Conservation (phyloP, 1,284 basidiomycete species). For the Ceratobasidium sp. region DNA sequence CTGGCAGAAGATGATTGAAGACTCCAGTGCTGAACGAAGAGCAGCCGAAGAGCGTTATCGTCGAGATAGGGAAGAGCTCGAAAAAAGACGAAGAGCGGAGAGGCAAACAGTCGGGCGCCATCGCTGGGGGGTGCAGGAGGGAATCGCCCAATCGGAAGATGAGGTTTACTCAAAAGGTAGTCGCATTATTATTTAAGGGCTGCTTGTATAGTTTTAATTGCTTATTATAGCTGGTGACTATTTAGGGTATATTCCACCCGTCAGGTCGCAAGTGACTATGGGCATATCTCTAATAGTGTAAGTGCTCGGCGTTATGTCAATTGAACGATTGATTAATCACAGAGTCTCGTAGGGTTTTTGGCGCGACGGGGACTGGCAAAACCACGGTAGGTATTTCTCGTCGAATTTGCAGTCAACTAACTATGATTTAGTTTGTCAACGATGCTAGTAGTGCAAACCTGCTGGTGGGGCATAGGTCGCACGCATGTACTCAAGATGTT, state of each 20-base stretch:
- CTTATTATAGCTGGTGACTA: too few relatives aligned
- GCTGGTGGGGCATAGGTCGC: constrained; percentile 1
- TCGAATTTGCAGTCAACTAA: background rate
- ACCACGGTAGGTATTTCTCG: background rate
- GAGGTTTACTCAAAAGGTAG: too few relatives aligned
- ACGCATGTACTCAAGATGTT: constrained; percentile 28
- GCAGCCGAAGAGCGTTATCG: background rate
- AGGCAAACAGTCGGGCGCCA: background rate
- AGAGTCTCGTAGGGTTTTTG: constrained; percentile 3
- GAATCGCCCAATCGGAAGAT: too few relatives aligned
- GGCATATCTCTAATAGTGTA: background rate
- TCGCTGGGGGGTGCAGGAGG: background rate
- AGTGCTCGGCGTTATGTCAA: background rate
- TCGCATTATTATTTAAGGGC: too few relatives aligned
- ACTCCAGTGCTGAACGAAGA: background rate
- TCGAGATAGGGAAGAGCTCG: background rate
- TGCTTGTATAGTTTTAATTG: too few relatives aligned
- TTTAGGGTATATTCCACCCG: too few relatives aligned
- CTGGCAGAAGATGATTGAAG: background rate
- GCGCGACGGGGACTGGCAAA: constrained; percentile 31
- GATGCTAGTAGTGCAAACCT: constrained; percentile 19
- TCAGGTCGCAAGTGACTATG: too few relatives aligned
- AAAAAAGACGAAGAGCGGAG: background rate
- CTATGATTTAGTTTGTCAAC: constrained; percentile 23
- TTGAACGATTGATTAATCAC: background rate